Conservation (phyloP, 176 grass and related monocot genomes). For the Carex scoparia region DNA sequence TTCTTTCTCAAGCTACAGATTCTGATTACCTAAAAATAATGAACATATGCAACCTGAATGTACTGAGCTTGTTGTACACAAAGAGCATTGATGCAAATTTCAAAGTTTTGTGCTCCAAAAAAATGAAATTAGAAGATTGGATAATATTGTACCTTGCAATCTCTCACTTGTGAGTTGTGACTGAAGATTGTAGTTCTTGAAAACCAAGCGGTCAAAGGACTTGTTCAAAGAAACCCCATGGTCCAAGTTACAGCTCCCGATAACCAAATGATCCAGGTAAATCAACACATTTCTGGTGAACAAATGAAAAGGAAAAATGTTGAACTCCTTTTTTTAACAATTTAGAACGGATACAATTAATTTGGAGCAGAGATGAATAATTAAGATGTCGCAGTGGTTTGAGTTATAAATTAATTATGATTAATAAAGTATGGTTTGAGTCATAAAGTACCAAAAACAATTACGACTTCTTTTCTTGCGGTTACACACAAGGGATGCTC, state of each 20-base stretch:
- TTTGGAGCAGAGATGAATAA: constrained; percentile 28
- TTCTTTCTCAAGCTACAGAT: no score
- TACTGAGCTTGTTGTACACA: no score
- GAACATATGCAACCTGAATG: no score
- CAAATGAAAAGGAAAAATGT: neutral
- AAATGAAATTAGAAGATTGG: no score
- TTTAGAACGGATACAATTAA: neutral
- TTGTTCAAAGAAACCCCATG: no score
- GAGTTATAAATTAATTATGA: neutral
- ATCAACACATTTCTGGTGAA: neutral
- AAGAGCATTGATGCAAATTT: no score
- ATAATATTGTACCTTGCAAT: no score
- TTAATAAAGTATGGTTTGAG: constrained; percentile 11
- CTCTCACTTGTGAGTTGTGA: no score
- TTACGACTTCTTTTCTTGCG: constrained; percentile 3
- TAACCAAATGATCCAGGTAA: neutral
- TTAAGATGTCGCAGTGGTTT: constrained; percentile 30
- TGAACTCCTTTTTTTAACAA: neutral
- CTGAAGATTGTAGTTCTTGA: no score
- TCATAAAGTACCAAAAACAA: constrained; percentile 15
- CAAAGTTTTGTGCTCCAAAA: no score
- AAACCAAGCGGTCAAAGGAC: neutral
- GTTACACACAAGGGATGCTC: neutral
- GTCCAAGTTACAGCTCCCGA: no score
- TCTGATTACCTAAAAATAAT: no score